Conservation (phyloP, 768 basidiomycete species). For the Tylopilus sp. region DNA sequence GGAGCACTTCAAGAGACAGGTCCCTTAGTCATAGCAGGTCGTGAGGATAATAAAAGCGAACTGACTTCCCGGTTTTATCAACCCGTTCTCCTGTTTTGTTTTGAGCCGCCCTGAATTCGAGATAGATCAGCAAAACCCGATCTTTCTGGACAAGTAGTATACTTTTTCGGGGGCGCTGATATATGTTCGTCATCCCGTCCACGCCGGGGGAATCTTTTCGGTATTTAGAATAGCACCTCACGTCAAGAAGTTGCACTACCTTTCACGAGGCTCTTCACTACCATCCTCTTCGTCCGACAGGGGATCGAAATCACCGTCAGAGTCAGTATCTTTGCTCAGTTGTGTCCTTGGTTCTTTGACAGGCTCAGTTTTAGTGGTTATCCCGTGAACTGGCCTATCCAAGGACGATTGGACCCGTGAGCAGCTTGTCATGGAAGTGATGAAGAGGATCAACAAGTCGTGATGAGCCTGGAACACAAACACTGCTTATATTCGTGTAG, state of each 20-base stretch:
- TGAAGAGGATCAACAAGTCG: no score
- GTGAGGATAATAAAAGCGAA: not conserved
- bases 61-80: constrained; percentile 1
- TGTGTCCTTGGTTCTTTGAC: not conserved
- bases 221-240: not conserved
- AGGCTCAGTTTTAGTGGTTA: not conserved
- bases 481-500: no score
- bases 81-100: not conserved
- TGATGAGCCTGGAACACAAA: no score
- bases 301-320: not conserved
- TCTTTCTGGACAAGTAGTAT: not conserved
- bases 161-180: not conserved
- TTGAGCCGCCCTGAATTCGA: not conserved
- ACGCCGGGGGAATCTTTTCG: constrained; percentile 3
- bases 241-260: not conserved
- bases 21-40: not conserved
- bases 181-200: accelerated
- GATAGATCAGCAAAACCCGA: not conserved
- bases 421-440: no score
- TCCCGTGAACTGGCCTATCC: not conserved
- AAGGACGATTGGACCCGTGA: not conserved
- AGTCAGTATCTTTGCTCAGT: not conserved
- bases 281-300: not conserved
- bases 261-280: not conserved
- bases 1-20: not conserved